Evolutionary conservation across 2,329 filamentous ascomycete species (phyloP).

Genomic region (Metarhizium guizhouense): DNA sequence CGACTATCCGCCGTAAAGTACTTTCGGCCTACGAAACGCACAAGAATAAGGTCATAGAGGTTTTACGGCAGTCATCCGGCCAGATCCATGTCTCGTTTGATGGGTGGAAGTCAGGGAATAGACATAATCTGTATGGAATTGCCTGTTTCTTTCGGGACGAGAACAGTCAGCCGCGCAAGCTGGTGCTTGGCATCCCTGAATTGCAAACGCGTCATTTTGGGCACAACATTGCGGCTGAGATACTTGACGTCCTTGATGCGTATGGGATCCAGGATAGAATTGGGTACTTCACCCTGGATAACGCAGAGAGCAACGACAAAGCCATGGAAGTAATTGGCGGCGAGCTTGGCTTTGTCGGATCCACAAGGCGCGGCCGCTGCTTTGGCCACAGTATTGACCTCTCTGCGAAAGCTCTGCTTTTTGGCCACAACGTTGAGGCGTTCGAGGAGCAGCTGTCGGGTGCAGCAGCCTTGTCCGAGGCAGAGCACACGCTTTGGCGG

Average conservation of each 20-base stretch:
- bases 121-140: too few species aligned
- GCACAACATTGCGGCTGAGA: constrained; percentile 1
- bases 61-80: neutral
- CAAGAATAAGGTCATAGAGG: neutral
- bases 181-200: neutral
- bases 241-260: neutral
- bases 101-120: neutral
- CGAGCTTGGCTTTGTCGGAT: too few species aligned
- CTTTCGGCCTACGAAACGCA: neutral
- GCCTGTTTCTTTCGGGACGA: neutral
- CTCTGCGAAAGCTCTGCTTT: neutral
- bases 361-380: too few species aligned
- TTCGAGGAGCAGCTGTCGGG: too few species aligned
- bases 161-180: neutral
- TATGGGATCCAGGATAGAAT: neutral
- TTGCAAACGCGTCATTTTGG: neutral
- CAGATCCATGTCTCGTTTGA: neutral
- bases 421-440: neutral
- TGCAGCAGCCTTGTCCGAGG: neutral
- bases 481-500: constrained; percentile 1
- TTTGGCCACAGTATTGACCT: constrained; percentile 1
- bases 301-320: too few species aligned
- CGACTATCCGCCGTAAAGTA: neutral
- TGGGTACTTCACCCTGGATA: too few species aligned
- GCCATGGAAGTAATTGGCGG: too few species aligned